A percentile compares a stretch with the other conserved stretches of the same genome.
Evolutionary conservation across 768 basidiomycete genomes (phyloP).

Genomic region (Cytidiella melzeri): DNA sequence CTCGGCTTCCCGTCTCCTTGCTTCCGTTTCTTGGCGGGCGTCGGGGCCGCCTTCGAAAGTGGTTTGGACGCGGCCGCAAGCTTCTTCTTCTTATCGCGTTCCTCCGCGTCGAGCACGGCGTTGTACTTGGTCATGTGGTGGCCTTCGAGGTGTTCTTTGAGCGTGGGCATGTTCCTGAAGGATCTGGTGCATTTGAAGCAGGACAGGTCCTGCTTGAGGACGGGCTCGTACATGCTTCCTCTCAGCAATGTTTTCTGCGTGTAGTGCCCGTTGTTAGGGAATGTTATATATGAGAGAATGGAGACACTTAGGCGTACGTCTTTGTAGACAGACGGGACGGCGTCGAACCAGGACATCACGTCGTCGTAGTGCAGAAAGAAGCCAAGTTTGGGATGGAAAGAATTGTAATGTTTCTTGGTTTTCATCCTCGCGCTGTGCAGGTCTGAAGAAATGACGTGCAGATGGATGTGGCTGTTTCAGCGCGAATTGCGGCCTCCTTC

Average conservation of each 20-base stretch:
- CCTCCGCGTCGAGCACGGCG: conserved; percentile 21
- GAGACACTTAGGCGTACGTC: conserved; percentile 34
- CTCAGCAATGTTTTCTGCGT: conserved; percentile 51
- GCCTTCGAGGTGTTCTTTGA: conserved; percentile 71
- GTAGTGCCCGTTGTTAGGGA: neutral
- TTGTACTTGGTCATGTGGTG: conserved; percentile 53
- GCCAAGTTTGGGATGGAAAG: conserved; percentile 78
- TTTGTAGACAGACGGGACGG: conserved; percentile 47
- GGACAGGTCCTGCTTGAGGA: conserved; percentile 59
- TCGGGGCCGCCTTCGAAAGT: too few relatives aligned
- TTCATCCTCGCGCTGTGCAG: conserved; percentile 66
- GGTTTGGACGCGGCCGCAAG: neutral
- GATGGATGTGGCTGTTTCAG: conserved; percentile 60
- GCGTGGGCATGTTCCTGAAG: conserved; percentile 64
- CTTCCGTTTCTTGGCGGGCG: neutral
- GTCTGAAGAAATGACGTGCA: conserved; percentile 84
- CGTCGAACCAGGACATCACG: conserved; percentile 79
- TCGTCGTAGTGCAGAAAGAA: conserved; percentile 78
- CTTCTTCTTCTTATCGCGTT: neutral
- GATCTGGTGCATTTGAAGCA: conserved; percentile 66
- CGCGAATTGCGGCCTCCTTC: neutral
- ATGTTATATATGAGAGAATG: neutral
- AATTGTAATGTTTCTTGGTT: conserved; percentile 87
- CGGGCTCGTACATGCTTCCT: conserved; percentile 48
- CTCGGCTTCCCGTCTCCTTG: neutral